A percentile compares a stretch with the other conserved stretches of the same genome.
Evolutionary conservation across 768 basidiomycete species (phyloP).

Genomic region (Tubosaeta sp.): DNA sequence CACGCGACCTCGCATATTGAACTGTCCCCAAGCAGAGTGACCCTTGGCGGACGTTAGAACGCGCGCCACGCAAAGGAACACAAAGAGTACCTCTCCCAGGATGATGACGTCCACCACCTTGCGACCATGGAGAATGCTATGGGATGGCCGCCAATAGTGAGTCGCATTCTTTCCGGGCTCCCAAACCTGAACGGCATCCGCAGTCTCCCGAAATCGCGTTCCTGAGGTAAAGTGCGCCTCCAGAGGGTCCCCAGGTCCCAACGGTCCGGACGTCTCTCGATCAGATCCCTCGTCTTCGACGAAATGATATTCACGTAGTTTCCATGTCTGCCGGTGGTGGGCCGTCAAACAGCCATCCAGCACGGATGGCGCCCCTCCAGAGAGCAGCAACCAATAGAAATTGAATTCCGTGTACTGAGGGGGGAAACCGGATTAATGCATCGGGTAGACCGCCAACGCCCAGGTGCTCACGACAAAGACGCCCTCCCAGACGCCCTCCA

Average conservation of each 20-base stretch:
- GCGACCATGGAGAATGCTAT: constrained; percentile 28
- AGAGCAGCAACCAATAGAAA: constrained; percentile 74
- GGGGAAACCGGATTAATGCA: background rate
- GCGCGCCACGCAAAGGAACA: background rate
- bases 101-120: constrained; percentile 56
- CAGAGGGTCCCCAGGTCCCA: constrained; percentile 58
- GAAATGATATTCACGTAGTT: constrained; percentile 72
- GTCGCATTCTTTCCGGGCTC: constrained; percentile 38
- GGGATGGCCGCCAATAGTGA: constrained; percentile 26
- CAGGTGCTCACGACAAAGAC: constrained; percentile 57
- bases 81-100: constrained; percentile 60
- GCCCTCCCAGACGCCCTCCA: constrained; percentile 81
- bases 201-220: constrained; percentile 45
- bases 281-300: constrained; percentile 27
- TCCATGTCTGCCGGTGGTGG: constrained; percentile 89
- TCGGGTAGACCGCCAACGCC: background rate
- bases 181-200: constrained; percentile 44
- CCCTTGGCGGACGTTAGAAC: constrained; percentile 45
- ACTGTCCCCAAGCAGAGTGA: constrained; percentile 90
- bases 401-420: constrained; percentile 78
- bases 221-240: constrained; percentile 58
- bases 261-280: constrained; percentile 22
- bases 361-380: constrained; percentile 57
- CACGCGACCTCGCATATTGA: constrained; percentile 75
- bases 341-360: constrained; percentile 75